Evolutionary conservation across 2,329 filamentous ascomycete species (phyloP).

Genomic region (Verruconis gallopava): DNA sequence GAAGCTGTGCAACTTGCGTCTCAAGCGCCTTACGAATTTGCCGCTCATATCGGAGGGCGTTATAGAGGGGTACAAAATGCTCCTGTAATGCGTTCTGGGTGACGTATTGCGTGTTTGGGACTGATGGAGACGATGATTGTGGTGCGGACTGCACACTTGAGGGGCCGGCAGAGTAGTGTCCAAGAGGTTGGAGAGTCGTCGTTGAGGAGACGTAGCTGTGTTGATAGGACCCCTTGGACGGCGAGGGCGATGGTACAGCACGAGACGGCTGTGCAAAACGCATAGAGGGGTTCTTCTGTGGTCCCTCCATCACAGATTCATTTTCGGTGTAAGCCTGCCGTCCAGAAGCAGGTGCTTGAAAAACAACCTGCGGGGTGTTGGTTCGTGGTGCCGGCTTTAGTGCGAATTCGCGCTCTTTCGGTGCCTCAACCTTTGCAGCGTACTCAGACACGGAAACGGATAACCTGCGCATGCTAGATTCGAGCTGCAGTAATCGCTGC

Average conservation of each 20-base stretch:
- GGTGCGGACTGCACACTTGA: background rate
- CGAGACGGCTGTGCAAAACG: background rate
- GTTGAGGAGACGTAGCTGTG: background rate
- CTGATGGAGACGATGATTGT: background rate
- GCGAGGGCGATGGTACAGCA: background rate
- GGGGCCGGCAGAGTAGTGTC: background rate
- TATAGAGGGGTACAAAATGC: conserved; percentile 10
- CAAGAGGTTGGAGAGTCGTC: background rate
- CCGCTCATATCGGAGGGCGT: conserved; percentile 11
- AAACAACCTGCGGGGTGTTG: background rate
- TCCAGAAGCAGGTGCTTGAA: background rate
- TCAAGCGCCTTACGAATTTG: conserved; percentile 9
- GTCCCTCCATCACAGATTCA: background rate
- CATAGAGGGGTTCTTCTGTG: background rate
- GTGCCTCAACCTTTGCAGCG: background rate
- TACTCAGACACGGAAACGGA: conserved; percentile 3
- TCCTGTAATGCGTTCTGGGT: background rate
- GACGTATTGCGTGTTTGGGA: background rate
- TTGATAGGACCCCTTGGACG: background rate
- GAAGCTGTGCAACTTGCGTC: conserved; percentile 7
- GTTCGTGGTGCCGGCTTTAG: conserved; percentile 3
- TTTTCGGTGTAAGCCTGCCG: background rate
- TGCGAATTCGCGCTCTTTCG: background rate
- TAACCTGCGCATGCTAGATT: conserved; percentile 6
- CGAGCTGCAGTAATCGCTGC: conserved; percentile 7